phyloP scores from a whole-genome alignment of 176 grass and related monocot genomes.

The Urochloa ruziziensis region DNA sequence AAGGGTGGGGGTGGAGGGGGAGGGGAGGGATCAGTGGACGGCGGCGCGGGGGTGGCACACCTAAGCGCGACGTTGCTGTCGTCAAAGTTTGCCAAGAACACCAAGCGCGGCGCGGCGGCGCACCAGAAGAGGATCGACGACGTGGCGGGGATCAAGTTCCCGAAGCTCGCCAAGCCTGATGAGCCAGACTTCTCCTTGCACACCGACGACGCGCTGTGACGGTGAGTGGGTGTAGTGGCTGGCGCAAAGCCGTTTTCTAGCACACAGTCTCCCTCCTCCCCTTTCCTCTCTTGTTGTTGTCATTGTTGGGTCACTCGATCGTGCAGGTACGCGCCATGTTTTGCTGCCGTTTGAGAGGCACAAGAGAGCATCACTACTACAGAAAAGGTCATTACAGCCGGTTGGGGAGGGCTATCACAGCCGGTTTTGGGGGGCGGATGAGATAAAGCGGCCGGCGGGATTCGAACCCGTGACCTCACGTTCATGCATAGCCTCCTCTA shows the following conservation, averaged over 20 bases:
- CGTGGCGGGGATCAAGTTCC: slow-evolving; percentile 59
- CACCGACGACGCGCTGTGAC: slow-evolving; percentile 52
- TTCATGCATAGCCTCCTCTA: too few species aligned
- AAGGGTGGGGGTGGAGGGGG: neutral
- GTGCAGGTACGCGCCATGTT: neutral
- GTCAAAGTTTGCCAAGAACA: slow-evolving; percentile 88
- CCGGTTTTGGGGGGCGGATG: too few species aligned
- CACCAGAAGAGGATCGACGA: slow-evolving; percentile 44
- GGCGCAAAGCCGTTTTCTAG: too few species aligned
- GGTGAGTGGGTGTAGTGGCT: too few species aligned
- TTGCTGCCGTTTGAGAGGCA: neutral
- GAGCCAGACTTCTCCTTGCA: slow-evolving; percentile 86
- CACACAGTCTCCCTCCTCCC: neutral
- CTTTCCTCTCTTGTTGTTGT: neutral
- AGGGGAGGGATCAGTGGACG: neutral
- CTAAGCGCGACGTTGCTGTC: slow-evolving; percentile 63
- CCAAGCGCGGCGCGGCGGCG: slow-evolving; percentile 41
- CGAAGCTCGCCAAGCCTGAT: slow-evolving; percentile 85
- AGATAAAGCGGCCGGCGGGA: too few species aligned
- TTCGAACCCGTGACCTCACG: too few species aligned
- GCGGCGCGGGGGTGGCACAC: slow-evolving; percentile 9
- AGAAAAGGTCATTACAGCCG: too few species aligned
- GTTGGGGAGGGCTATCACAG: too few species aligned
- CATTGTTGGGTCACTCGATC: neutral
- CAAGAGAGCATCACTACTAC: too few species aligned